phyloP scores from a whole-genome alignment of 2,329 filamentous ascomycete species.

The Pseudogymnoascus pannorum region DNA sequence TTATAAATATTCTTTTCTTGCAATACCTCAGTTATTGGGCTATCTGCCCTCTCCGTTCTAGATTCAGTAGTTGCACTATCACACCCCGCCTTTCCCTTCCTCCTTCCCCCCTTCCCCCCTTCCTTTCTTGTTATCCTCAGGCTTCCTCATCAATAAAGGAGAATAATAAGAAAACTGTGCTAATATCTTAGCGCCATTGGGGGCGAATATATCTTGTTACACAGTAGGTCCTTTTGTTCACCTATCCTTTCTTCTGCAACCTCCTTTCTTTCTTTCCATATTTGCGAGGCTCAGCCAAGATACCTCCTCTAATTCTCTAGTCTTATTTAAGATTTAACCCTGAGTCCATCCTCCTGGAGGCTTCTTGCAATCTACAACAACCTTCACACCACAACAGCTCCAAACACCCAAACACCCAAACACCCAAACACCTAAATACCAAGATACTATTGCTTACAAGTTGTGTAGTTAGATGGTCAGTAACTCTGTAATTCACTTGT shows the following conservation, averaged over 20 bases:
- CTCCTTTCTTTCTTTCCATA: neutral
- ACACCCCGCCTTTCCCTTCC: neutral
- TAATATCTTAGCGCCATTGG: neutral
- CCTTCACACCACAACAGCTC: neutral
- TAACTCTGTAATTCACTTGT: neutral
- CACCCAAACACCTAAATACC: neutral
- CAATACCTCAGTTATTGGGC: neutral
- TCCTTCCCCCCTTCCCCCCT: neutral
- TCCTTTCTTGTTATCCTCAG: neutral
- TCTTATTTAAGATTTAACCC: neutral
- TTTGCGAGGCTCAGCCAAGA: neutral
- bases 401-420: neutral
- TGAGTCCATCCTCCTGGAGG: neutral
- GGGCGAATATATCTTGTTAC: neutral
- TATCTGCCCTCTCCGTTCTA: neutral
- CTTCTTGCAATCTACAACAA: neutral
- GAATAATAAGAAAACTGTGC: neutral
- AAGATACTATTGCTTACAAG: neutral
- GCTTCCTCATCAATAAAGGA: neutral
- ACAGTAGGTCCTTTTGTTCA: neutral
- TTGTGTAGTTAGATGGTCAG: neutral
- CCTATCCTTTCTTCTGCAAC: neutral
- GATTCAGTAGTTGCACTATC: neutral
- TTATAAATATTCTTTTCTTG: neutral
- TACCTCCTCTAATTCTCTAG: neutral